A percentile compares a stretch with the other conserved stretches of the same genome.
Conservation (phyloP, 257 asterid species). For the Solanum paucissectum region DNA sequence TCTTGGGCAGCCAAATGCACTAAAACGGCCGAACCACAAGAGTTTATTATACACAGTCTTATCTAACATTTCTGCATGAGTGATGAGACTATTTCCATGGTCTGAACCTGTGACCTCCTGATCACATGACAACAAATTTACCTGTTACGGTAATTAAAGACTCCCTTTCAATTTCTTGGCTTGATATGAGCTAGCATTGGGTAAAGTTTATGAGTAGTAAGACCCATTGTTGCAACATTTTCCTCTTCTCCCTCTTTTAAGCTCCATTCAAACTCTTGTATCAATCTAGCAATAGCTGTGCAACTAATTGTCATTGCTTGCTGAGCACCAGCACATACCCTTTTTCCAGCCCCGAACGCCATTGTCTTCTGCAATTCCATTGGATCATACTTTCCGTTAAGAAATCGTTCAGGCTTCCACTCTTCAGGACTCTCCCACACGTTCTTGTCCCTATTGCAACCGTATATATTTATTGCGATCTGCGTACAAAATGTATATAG, state of each 20-base stretch:
- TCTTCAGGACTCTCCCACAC: slow-evolving; percentile 61
- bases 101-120: neutral
- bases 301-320: slow-evolving; percentile 75
- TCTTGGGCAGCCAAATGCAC: neutral
- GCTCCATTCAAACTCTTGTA: slow-evolving; percentile 80
- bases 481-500: slow-evolving; percentile 1
- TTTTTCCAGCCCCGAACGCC: slow-evolving; percentile 83
- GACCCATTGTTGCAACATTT: slow-evolving; percentile 57
- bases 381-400: slow-evolving; percentile 27
- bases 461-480: slow-evolving; percentile 80
- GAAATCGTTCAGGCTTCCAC: slow-evolving; percentile 77
- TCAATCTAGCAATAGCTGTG: slow-evolving; percentile 52
- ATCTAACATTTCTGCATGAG: neutral
- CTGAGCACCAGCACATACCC: slow-evolving; percentile 76
- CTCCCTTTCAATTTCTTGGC: slow-evolving; percentile 21
- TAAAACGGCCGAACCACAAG: neutral
- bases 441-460: slow-evolving; percentile 74
- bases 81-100: neutral
- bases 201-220: slow-evolving; percentile 60
- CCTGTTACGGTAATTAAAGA: neutral
- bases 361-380: slow-evolving; percentile 56
- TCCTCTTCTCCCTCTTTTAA: slow-evolving; percentile 60
- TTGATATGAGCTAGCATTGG: slow-evolving; percentile 54
- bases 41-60: neutral
- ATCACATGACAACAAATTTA: neutral